Conservation (phyloP, 257 asterid species). For the Nicotiana noctiflora region DNA sequence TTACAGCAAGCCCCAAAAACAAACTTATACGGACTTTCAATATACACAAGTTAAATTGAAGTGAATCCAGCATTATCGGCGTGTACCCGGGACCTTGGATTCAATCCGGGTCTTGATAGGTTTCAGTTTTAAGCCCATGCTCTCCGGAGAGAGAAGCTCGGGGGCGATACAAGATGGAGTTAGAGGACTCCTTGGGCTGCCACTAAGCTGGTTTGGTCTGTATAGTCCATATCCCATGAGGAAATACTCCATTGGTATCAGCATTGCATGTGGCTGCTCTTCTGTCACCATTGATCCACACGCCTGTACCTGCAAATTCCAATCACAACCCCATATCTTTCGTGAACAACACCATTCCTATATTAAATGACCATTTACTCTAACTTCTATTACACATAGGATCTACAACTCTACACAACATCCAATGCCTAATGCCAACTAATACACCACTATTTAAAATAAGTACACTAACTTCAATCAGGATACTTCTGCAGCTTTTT, state of each 20-base stretch:
- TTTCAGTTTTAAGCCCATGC: constrained; percentile 86
- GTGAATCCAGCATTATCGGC: constrained; percentile 19
- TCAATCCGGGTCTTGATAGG: constrained; percentile 74
- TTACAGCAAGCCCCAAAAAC: not conserved
- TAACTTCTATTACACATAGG: not conserved
- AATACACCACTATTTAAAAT: not conserved
- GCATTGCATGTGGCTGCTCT: constrained; percentile 94
- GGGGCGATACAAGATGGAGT: constrained; percentile 78
- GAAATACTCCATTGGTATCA: constrained; percentile 71
- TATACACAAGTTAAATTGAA: constrained; percentile 18
- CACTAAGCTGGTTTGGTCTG: constrained; percentile 46
- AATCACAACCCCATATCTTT: constrained; percentile 1
- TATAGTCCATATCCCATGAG: constrained; percentile 72
- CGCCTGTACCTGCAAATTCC: constrained; percentile 48
- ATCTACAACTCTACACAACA: not conserved
- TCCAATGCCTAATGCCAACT: not conserved
- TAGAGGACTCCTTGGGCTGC: constrained; percentile 83
- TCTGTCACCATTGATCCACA: constrained; percentile 95
- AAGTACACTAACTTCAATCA: not conserved
- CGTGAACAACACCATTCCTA: not conserved
- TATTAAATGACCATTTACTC: not conserved
- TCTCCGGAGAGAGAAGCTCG: constrained; percentile 79
- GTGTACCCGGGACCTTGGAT: not conserved
- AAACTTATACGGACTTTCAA: not conserved
- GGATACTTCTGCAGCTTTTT: not conserved